These are phyloP conservation scores for Solanum aculeatissimum DNA, from an alignment of 305 asterid genomes.

Conservation along the genomic window DNA sequence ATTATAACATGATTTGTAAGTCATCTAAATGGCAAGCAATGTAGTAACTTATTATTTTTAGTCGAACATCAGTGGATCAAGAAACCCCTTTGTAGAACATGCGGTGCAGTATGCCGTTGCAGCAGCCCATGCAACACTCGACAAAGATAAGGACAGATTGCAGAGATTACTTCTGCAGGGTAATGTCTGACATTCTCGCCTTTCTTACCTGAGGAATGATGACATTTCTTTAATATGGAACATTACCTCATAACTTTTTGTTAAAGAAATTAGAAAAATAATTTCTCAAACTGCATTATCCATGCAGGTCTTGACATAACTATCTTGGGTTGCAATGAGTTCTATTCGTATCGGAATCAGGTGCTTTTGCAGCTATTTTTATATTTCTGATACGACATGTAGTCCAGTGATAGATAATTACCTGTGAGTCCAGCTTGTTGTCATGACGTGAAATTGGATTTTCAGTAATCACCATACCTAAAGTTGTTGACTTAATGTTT, in stretches of 20 bases:
- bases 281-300: conserved; percentile 26
- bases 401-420: neutral
- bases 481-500: neutral
- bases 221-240: neutral
- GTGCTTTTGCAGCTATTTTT: conserved; percentile 18
- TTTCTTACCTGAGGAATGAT: conserved; percentile 1
- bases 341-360: conserved; percentile 88
- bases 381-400: neutral
- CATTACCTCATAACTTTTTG: neutral
- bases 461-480: neutral
- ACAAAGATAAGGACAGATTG: conserved; percentile 38
- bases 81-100: conserved; percentile 86
- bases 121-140: conserved; percentile 64
- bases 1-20: neutral
- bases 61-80: conserved; percentile 48
- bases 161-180: conserved; percentile 66
- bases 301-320: conserved; percentile 86
- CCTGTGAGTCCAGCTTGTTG: neutral
- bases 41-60: neutral
- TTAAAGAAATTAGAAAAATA: conserved; percentile 8
- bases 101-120: conserved; percentile 83
- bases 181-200: conserved; percentile 26
- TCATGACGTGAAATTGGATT: neutral
- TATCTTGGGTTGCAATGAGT: conserved; percentile 89
- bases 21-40: neutral